Evolutionary conservation across 345 rosid genomes (phyloP).

Genomic region (Balakata baccata): DNA sequence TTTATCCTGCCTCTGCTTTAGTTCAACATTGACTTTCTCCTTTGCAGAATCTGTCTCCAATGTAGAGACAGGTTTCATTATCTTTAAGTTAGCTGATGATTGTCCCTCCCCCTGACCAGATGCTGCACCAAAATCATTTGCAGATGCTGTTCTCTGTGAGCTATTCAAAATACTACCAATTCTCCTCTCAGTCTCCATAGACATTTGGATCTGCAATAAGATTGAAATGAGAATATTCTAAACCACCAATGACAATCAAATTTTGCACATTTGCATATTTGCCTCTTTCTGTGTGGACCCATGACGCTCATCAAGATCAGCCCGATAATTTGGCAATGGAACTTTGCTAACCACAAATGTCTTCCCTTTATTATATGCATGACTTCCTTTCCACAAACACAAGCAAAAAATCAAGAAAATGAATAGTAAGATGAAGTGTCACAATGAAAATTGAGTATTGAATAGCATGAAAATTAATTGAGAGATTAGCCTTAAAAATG

Average conservation of each 20-base stretch:
- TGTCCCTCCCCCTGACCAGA: conserved; percentile 37
- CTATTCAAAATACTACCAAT: conserved; percentile 70
- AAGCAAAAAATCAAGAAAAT: conserved; percentile 17
- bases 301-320: conserved; percentile 90
- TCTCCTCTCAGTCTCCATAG: conserved; percentile 76
- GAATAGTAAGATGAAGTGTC: conserved; percentile 13
- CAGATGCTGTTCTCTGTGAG: conserved; percentile 41
- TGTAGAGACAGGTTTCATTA: conserved; percentile 34
- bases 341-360: conserved; percentile 88
- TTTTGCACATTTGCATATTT: conserved; percentile 12
- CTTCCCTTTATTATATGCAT: conserved; percentile 88
- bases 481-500: neutral
- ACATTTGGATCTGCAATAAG: conserved; percentile 74
- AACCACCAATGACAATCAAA: conserved; percentile 3
- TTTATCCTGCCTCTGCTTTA: conserved; percentile 74
- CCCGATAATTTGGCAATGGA: conserved; percentile 84
- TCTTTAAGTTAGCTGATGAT: conserved; percentile 30
- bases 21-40: conserved; percentile 58
- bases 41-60: conserved; percentile 38
- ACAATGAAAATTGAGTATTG: neutral
- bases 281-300: conserved; percentile 93
- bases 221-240: neutral
- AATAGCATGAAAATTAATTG: neutral
- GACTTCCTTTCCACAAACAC: conserved; percentile 67
- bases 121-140: conserved; percentile 33